These are phyloP conservation scores for Paecilomyces niveus DNA, from an alignment of 2,329 filamentous ascomycete genomes.

Conservation along the genomic window DNA sequence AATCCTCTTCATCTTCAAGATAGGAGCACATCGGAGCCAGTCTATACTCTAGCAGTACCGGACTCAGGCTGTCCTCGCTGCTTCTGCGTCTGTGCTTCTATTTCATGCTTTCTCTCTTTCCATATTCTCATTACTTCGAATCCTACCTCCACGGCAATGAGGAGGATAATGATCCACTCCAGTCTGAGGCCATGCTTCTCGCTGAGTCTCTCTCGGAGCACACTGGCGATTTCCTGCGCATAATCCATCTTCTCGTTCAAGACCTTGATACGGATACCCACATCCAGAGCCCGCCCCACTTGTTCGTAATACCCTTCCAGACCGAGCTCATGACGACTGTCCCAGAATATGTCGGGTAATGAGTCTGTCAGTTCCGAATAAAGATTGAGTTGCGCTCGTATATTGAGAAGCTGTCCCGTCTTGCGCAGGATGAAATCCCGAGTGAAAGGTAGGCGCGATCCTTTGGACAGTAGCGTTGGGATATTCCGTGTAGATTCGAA, in stretches of 20 bases:
- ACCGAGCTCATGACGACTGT: conserved; percentile 77
- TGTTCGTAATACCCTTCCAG: conserved; percentile 94
- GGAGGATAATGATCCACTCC: conserved; percentile 91
- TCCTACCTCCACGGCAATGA: conserved; percentile 86
- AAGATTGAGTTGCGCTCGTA: conserved; percentile 88
- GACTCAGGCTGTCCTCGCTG: conserved; percentile 4
- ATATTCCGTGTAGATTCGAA: conserved; percentile 81
- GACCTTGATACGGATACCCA: conserved; percentile 81
- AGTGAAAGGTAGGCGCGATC: conserved; percentile 56
- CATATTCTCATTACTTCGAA: conserved; percentile 75
- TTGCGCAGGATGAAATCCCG: conserved; percentile 81
- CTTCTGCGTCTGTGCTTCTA: conserved; percentile 15
- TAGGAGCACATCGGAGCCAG: not conserved
- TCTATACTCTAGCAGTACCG: not conserved
- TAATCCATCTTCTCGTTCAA: conserved; percentile 98
- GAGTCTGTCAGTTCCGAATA: conserved; percentile 96
- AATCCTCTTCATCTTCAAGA: not conserved
- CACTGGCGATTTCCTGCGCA: conserved; percentile 86
- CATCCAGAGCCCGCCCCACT: conserved; percentile 82
- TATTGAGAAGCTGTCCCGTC: conserved; percentile 81
- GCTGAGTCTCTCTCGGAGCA: conserved; percentile 78
- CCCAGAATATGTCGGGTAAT: conserved; percentile 95
- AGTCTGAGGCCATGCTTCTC: conserved; percentile 83
- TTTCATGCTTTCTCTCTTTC: conserved; percentile 49
- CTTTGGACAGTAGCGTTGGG: conserved; percentile 66